Evolutionary conservation across 1,139 yeast genomes (phyloP), one percentile per base, ranked within the genome.

Genomic region (Sugiyamaella sp.): DNA sequence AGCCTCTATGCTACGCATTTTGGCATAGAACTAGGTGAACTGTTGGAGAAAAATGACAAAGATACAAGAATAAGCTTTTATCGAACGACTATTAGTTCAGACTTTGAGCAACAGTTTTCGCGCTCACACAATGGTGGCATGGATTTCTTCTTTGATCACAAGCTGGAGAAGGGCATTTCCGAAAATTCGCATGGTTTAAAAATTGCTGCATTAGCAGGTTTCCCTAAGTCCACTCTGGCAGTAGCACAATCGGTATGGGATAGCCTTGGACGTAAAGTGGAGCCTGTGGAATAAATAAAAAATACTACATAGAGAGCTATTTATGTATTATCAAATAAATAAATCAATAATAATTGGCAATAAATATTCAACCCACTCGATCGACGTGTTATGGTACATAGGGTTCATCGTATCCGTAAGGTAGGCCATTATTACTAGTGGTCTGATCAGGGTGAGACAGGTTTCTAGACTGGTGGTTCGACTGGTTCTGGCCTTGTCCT

Each of bases 1-100:
- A 80, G 95, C 0, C 73, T 93, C 14, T 93, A 93, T 74, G 97
- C 99, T 0, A 93, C 99, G 0, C 99, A 93, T 74, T 93, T 85
- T 70, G 97, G 96, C 0, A 71, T 72, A 1, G 96, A 89, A 61
- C 67, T 90, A 9, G 69, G 78, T 16, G 62, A 70, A 0, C 63
- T 83, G 2, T 69, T 81, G 8, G 61, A 58, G 1, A 52, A 56
- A 46, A 60, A 62, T 46, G 60, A 53, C 12, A 61, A 69, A 14
- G 45, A 24, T 10, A 25, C 32, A 19, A 32, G 27, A 37, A 32
- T 46, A 16, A 42, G 46, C 10, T 51, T 43, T 29, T 40, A 50
- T 74, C 20, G 68, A 68, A 44, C 71, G 67, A 17, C 68, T 62
- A 42, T 51, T 25, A 17, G 38, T 1, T 27, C 46, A 4, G 44